Conservation (phyloP, 2,329 filamentous ascomycete genomes). For the Amphichorda felina region DNA sequence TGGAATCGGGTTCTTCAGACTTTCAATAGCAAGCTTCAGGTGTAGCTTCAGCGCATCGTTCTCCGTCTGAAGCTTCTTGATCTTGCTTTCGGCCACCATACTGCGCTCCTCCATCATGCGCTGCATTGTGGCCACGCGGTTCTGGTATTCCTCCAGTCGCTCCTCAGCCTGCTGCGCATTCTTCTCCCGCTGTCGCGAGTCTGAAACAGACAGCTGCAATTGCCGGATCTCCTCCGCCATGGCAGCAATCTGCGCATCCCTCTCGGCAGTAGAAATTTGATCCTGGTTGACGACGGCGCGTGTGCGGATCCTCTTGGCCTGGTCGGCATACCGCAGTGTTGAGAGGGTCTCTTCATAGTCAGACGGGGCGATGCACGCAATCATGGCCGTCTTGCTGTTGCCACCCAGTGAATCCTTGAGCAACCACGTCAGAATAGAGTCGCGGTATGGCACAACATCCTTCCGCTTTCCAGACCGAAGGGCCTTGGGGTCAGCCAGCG, state of each 20-base stretch:
- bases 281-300: constrained; percentile 93
- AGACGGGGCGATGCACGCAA: constrained; percentile 87
- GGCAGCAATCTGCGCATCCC: constrained; percentile 84
- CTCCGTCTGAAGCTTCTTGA: constrained; percentile 76
- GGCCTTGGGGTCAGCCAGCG: constrained; percentile 62
- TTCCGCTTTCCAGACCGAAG: constrained; percentile 41
- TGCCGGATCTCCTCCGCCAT: constrained; percentile 92
- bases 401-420: constrained; percentile 92
- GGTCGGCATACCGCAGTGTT: constrained; percentile 91
- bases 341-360: constrained; percentile 97
- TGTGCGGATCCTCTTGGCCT: constrained; percentile 94
- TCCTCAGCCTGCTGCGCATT: constrained; percentile 70
- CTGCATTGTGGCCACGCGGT: constrained; percentile 80
- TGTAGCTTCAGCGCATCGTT: constrained; percentile 85
- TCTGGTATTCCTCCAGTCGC: constrained; percentile 87
- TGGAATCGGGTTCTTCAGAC: constrained; percentile 85
- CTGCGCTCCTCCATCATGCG: constrained; percentile 90
- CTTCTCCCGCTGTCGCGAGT: constrained; percentile 57
- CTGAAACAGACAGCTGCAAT: constrained; percentile 65
- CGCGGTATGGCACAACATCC: constrained; percentile 78
- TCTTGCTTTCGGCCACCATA: constrained; percentile 87
- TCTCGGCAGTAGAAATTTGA: constrained; percentile 79
- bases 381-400: constrained; percentile 98
- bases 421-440: constrained; percentile 75
- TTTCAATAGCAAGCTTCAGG: constrained; percentile 73